Percentiles rank a stretch among this genome's conserved stretches.
Evolutionary conservation across 495 filamentous ascomycete genomes (phyloP).

Genomic region (Aspergillus coremiiformis): DNA sequence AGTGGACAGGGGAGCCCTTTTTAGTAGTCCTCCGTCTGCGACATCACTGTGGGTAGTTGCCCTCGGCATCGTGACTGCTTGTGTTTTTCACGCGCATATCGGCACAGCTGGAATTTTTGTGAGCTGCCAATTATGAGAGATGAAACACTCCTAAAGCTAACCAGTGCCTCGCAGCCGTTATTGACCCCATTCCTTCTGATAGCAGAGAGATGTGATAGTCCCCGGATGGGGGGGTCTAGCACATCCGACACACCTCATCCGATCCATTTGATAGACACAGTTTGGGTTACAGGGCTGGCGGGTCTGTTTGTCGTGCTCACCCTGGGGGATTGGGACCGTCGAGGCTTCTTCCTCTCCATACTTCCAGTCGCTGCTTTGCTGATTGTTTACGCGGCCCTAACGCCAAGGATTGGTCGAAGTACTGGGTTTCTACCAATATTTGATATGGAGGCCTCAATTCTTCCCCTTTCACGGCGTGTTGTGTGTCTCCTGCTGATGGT

Average conservation of each 20-base stretch:
- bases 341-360: background rate
- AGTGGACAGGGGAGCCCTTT: background rate
- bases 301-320: background rate
- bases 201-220: background rate
- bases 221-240: background rate
- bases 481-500: background rate
- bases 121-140: background rate
- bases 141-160: background rate
- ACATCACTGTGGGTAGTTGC: slow-evolving; percentile 3
- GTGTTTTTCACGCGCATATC: background rate
- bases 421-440: background rate
- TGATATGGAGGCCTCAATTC: background rate
- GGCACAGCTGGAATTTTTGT: background rate
- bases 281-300: background rate
- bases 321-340: background rate
- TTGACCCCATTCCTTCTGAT: slow-evolving; percentile 3
- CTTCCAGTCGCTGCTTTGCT: slow-evolving; percentile 3
- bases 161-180: background rate
- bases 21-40: background rate
- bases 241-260: background rate
- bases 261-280: background rate
- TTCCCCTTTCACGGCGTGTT: background rate
- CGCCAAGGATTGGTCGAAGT: background rate
- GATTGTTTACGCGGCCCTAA: background rate
- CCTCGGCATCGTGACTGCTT: background rate